These are phyloP conservation scores for Chamaecyparis obtusa DNA, from an alignment of 75 land plant genomes.

Conservation along the genomic window DNA sequence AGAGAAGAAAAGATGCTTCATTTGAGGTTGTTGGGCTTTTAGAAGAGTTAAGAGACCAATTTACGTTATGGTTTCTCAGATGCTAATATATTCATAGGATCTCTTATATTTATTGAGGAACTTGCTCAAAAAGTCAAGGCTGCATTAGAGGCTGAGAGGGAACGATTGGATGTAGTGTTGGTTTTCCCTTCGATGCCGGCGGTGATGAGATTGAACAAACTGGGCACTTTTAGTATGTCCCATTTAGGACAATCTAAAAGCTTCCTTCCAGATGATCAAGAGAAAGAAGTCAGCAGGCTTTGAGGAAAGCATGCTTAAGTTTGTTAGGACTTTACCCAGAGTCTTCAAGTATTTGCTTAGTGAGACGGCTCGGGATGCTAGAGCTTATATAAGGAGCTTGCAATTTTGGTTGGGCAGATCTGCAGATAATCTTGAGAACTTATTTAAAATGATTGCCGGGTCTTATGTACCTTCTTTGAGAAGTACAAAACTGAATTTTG, in stretches of 20 bases:
- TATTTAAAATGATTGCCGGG: conserved; percentile 91
- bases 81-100: conserved; percentile 96
- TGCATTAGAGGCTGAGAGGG: conserved; percentile 86
- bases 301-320: conserved; percentile 95
- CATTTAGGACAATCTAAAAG: conserved; percentile 97
- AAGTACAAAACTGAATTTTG: conserved; percentile 56
- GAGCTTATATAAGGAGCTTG: conserved; percentile 91
- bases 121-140: conserved; percentile 88
- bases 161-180: conserved; percentile 89
- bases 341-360: conserved; percentile 96
- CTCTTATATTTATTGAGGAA: conserved; percentile 97
- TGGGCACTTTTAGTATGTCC: conserved; percentile 93
- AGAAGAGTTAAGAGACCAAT: conserved; percentile 86
- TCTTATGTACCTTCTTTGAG: conserved; percentile 90
- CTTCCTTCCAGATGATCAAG: conserved; percentile 87
- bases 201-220: conserved; percentile 96
- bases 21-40: conserved; percentile 95
- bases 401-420: conserved; percentile 99
- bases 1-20: conserved; percentile 28
- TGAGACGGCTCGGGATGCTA: conserved; percentile 97
- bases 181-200: conserved; percentile 99
- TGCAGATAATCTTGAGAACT: conserved; percentile 86
- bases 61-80: conserved; percentile 84
- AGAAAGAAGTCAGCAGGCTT: conserved; percentile 81
- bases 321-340: conserved; percentile 93